phyloP scores from a whole-genome alignment of 2,329 filamentous ascomycete species.

The Neophaeococcomyces mojaviensis region DNA sequence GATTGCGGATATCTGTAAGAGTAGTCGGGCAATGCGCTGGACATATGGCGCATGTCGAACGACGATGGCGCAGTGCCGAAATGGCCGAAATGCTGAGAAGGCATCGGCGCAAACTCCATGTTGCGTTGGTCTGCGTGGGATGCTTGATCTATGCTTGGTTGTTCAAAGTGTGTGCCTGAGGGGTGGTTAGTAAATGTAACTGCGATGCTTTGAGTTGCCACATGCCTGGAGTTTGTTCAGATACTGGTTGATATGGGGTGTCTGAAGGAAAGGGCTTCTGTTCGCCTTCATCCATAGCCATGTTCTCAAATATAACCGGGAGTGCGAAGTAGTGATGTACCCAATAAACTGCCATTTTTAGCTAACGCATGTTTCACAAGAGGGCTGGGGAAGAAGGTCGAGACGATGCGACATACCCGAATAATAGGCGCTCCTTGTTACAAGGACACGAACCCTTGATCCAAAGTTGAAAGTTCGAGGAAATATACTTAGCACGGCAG shows the following conservation, averaged over 20 bases:
- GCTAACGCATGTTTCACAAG: constrained; percentile 7
- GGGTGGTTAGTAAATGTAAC: constrained; percentile 19
- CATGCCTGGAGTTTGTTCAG: constrained; percentile 5
- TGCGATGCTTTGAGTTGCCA: neutral
- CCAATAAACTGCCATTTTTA: constrained; percentile 25
- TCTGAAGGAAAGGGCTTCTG: constrained; percentile 11
- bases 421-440: constrained; percentile 2
- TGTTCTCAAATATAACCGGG: constrained; percentile 26
- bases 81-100: constrained; percentile 18
- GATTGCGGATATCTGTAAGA: constrained; percentile 3
- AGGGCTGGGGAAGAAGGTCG: constrained; percentile 3
- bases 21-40: constrained; percentile 23
- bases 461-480: constrained; percentile 1
- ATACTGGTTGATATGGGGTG: constrained; percentile 2
- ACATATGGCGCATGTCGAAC: constrained; percentile 25
- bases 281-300: constrained; percentile 23
- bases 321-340: constrained; percentile 26
- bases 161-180: constrained; percentile 55
- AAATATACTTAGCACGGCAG: constrained; percentile 3
- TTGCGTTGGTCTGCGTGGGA: constrained; percentile 47
- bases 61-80: constrained; percentile 7
- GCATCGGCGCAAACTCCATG: constrained; percentile 18
- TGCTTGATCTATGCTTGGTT: constrained; percentile 42
- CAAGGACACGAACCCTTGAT: neutral
- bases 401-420: constrained; percentile 8